phyloP scores from a whole-genome alignment of 257 asterid species.

The Rauvolfia tetraphylla region DNA sequence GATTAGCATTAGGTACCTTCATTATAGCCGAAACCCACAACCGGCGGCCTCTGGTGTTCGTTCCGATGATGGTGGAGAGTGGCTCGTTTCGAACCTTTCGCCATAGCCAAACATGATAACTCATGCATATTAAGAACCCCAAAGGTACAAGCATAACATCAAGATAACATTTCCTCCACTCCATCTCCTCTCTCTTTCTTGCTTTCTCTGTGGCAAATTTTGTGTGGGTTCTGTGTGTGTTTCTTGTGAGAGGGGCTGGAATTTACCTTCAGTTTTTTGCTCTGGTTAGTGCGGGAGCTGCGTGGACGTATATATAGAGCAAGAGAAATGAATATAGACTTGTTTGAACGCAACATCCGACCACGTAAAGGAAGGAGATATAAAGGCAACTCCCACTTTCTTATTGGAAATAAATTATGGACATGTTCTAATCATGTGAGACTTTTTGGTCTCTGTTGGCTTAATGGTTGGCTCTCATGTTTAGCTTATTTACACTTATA shows the following conservation, averaged over 20 bases:
- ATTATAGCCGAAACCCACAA: constrained; percentile 85
- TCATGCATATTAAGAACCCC: constrained; percentile 49
- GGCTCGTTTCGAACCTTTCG: constrained; percentile 65
- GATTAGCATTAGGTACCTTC: constrained; percentile 43
- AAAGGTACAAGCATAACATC: constrained; percentile 73
- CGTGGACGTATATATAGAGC: constrained; percentile 6
- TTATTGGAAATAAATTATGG: background rate
- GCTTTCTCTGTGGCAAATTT: background rate
- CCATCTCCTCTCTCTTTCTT: constrained; percentile 42
- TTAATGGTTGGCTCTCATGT: background rate
- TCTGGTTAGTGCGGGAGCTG: background rate
- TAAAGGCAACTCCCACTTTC: constrained; percentile 8
- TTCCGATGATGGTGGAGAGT: constrained; percentile 66
- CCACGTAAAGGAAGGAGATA: background rate
- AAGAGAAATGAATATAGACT: constrained; percentile 27
- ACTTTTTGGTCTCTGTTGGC: background rate
- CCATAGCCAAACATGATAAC: constrained; percentile 82
- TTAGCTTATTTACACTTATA: background rate
- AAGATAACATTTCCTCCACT: constrained; percentile 75
- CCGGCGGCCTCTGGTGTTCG: constrained; percentile 74
- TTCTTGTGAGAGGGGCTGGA: background rate
- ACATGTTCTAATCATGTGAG: background rate
- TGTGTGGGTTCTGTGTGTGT: background rate
- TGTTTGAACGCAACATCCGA: constrained; percentile 16
- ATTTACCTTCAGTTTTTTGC: background rate